A percentile compares a stretch with the other conserved stretches of the same genome.
These are phyloP conservation scores for Nothomitra cinnamomea DNA, from an alignment of 2,329 filamentous ascomycete genomes.

Conservation along the genomic window DNA sequence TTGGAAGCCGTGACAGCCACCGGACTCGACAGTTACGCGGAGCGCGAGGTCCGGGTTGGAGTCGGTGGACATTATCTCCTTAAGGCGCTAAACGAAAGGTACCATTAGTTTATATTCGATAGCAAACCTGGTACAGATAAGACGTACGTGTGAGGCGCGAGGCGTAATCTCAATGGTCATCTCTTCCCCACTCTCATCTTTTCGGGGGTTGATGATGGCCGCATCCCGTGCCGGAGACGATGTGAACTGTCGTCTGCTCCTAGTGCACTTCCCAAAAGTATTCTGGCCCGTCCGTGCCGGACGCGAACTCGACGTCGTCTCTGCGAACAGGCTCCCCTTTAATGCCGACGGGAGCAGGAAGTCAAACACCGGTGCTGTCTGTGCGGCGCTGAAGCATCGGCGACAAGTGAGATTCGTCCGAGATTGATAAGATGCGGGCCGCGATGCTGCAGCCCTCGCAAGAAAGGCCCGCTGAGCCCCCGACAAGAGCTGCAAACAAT, in stretches of 20 bases:
- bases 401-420: not conserved
- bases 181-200: constrained; percentile 68
- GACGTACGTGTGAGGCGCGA: constrained; percentile 56
- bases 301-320: not conserved
- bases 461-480: not conserved
- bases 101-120: not conserved
- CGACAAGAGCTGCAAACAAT: not conserved
- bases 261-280: not conserved
- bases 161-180: constrained; percentile 73
- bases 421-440: not conserved
- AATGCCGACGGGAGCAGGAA: not conserved
- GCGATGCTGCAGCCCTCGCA: not conserved
- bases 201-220: constrained; percentile 46
- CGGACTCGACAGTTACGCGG: constrained; percentile 82
- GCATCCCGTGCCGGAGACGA: not conserved
- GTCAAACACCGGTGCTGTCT: not conserved
- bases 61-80: constrained; percentile 57
- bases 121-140: not conserved
- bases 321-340: not conserved
- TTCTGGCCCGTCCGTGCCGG: not conserved
- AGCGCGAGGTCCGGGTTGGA: constrained; percentile 65
- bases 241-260: not conserved
- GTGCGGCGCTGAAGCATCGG: not conserved
- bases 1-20: constrained; percentile 95
- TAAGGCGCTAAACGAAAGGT: constrained; percentile 36